Evolutionary conservation across 2,329 filamentous ascomycete genomes (phyloP), one percentile per base, ranked within the genome.

Genomic region (Penicillium sp.): DNA sequence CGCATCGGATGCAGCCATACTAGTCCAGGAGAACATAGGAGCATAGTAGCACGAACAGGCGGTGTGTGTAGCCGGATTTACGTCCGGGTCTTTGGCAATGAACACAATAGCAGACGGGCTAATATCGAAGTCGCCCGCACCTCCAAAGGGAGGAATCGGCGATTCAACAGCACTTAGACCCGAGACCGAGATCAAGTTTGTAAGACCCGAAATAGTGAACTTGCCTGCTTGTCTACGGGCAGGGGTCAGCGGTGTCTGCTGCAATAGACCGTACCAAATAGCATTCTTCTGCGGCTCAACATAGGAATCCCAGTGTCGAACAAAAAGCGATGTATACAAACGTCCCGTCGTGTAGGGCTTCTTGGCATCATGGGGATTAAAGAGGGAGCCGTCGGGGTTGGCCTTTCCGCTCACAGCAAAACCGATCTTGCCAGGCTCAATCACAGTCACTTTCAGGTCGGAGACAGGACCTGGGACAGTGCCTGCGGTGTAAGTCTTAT

Each of bases 231-330:
- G 65, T 27, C 69, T 60, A 15, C 66, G 68, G 7, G 65, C 64
- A 3, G 72, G 66, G 9, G 68, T 62, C 25, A 72, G 54, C 12
- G 71, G 65, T 15, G 67, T 61, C 48, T 66, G 70, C 54, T 72
- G 66, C 13, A 80, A 64, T 32, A 76, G 61, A 23, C 73, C 77
- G 58, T 73, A 75, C 62, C 72, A 80, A 39, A 80, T 73, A 0
- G 76, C 61, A 53, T 76, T 77, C 46, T 69, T 72, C 59, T 79
- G 70, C n/a, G 73, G 71, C 20, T 72, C 70, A 12, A 77, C 62
- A 55, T 75, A 80, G 5, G 70, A 63, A 55, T 80, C 78, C 78
- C 78, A 80, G 55, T 79, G 77, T 31, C 78, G 68, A 10, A 80
- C 77, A 57, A 75, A 79, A 15, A 78, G 66, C 7, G 71, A 75